A percentile compares a stretch with the other conserved stretches of the same genome.
These are phyloP conservation scores for Termitomyces sp. DNA, from an alignment of 768 basidiomycete species.

Conservation along the genomic window DNA sequence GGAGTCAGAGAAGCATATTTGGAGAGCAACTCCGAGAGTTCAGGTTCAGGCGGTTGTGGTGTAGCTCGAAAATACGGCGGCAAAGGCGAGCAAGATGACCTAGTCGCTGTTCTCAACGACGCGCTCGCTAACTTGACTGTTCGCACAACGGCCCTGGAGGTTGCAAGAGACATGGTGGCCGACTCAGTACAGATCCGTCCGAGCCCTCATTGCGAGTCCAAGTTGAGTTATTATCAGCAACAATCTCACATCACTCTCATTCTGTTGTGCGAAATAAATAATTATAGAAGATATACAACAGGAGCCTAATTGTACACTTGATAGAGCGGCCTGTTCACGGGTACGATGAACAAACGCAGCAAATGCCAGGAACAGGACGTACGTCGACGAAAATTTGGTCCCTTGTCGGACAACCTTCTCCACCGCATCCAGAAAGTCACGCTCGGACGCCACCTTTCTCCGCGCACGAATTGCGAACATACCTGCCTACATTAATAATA, in stretches of 20 bases:
- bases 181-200: conserved; percentile 9
- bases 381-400: conserved; percentile 97
- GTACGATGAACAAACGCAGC: conserved; percentile 2
- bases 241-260: not conserved
- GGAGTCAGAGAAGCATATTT: conserved; percentile 54
- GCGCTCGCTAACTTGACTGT: conserved; percentile 6
- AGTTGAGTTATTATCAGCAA: not conserved
- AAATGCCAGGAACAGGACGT: conserved; percentile 28
- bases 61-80: conserved; percentile 27
- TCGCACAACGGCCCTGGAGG: not conserved
- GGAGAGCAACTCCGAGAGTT: conserved; percentile 55
- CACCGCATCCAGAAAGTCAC: conserved; percentile 95
- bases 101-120: conserved; percentile 3
- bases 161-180: conserved; percentile 5
- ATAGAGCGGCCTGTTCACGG: conserved; percentile 62
- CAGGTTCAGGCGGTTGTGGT: conserved; percentile 43
- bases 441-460: conserved; percentile 94
- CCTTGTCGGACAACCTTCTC: conserved; percentile 98
- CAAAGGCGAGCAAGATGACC: conserved; percentile 1
- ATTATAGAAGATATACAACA: conserved; percentile 11
- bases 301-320: conserved; percentile 83
- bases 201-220: not conserved
- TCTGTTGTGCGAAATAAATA: not conserved
- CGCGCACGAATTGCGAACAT: conserved; percentile 99
- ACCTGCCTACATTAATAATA: conserved; percentile 63